phyloP scores from a whole-genome alignment of 371 early-diverging fungal genomes.

The Cokeromyces recurvatus region DNA sequence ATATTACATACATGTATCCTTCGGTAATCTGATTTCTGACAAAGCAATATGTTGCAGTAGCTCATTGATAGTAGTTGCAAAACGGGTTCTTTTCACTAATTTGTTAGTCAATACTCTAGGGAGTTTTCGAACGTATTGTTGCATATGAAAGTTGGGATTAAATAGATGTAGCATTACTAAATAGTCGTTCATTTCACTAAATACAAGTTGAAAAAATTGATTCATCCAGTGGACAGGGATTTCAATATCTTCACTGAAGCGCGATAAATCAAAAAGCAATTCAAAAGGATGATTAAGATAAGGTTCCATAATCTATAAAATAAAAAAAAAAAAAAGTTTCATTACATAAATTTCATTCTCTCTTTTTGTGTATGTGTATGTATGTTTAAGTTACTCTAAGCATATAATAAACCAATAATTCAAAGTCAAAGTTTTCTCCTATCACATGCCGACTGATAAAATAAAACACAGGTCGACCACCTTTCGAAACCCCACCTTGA shows the following conservation, averaged over 20 bases:
- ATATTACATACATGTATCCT: slow-evolving; percentile 47
- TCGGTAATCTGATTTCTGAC: slow-evolving; percentile 69
- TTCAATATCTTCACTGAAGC: slow-evolving; percentile 68
- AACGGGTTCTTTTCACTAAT: slow-evolving; percentile 53
- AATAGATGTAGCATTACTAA: slow-evolving; percentile 48
- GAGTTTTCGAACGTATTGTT: slow-evolving; percentile 40
- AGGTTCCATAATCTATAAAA: slow-evolving; percentile 46
- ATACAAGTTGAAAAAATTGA: slow-evolving; percentile 67
- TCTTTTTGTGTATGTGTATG: no score
- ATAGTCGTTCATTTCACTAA: slow-evolving; percentile 46
- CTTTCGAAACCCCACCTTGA: slow-evolving; percentile 72
- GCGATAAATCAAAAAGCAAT: slow-evolving; percentile 73
- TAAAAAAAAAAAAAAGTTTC: no score
- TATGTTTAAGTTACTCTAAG: slow-evolving; percentile 54
- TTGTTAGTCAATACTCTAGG: slow-evolving; percentile 45
- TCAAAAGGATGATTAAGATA: slow-evolving; percentile 61
- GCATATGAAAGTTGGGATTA: slow-evolving; percentile 59
- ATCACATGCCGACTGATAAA: slow-evolving; percentile 66
- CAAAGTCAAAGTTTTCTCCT: slow-evolving; percentile 72
- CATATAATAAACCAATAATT: slow-evolving; percentile 63
- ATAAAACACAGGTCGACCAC: slow-evolving; percentile 75
- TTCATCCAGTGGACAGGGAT: slow-evolving; percentile 67
- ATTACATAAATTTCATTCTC: slow-evolving; percentile 14
- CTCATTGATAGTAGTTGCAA: slow-evolving; percentile 52
- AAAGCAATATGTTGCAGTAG: slow-evolving; percentile 59